Conservation (phyloP, 1,139 yeast species). For the Hansenula lynferdii region DNA sequence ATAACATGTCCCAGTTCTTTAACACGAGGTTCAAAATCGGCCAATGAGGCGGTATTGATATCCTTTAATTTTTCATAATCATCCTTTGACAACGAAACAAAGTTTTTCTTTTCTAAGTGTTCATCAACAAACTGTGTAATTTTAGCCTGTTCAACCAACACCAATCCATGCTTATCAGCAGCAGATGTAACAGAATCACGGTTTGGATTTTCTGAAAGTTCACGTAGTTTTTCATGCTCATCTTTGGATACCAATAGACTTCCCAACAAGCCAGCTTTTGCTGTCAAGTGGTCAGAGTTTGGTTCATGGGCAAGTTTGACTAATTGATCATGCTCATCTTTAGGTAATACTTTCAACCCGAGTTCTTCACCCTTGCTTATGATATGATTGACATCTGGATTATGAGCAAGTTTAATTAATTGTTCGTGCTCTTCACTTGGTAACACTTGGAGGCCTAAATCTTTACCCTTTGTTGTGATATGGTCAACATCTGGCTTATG, state of each 20-base stretch:
- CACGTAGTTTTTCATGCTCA: neutral
- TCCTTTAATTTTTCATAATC: no score
- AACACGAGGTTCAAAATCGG: neutral
- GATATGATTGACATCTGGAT: no score
- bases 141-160: neutral
- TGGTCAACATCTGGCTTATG: neutral
- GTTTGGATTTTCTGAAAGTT: neutral
- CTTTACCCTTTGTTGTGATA: neutral
- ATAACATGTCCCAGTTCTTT: neutral
- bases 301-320: no score
- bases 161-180: neutral
- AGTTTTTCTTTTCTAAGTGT: no score
- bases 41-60: neutral
- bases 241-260: neutral
- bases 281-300: neutral
- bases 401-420: neutral
- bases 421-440: neutral
- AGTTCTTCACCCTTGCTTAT: no score
- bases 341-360: no score
- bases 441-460: neutral
- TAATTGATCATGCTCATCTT: no score
- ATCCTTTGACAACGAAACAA: no score
- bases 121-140: no score
- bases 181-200: neutral
- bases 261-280: neutral